phyloP scores from a whole-genome alignment of 2,329 filamentous ascomycete species.

The Fusarium pseudoanthophilum region DNA sequence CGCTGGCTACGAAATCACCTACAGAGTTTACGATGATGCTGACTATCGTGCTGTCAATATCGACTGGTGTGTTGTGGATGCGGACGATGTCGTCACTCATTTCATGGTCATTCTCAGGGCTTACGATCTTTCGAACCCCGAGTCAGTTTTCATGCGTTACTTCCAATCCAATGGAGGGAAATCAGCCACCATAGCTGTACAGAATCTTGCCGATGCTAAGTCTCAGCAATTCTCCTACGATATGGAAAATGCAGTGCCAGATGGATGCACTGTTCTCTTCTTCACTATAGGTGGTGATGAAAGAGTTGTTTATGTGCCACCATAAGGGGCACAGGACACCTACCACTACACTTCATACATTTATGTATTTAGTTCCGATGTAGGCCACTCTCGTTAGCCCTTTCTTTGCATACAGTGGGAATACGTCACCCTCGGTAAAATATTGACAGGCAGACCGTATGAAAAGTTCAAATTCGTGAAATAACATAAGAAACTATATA shows the following conservation, averaged over 20 bases:
- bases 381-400: too few species aligned
- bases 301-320: not conserved
- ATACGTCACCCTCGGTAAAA: fast-evolving
- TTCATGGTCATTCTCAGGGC: not conserved
- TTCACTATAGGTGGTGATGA: not conserved
- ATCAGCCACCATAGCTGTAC: not conserved
- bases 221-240: not conserved
- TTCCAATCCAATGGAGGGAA: not conserved
- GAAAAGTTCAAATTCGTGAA: not conserved
- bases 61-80: not conserved
- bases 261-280: not conserved
- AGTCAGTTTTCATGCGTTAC: not conserved
- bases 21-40: not conserved
- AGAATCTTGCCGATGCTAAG: not conserved
- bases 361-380: not conserved
- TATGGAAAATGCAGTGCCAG: not conserved
- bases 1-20: not conserved
- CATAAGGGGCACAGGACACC: fast-evolving
- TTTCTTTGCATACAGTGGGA: not conserved
- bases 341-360: not conserved
- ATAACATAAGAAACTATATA: not conserved
- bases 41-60: not conserved
- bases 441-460: too few species aligned
- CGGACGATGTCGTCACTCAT: not conserved
- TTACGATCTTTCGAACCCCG: not conserved